These are phyloP conservation scores for Thelonectria olida DNA, from an alignment of 2,329 filamentous ascomycete species.

Conservation along the genomic window DNA sequence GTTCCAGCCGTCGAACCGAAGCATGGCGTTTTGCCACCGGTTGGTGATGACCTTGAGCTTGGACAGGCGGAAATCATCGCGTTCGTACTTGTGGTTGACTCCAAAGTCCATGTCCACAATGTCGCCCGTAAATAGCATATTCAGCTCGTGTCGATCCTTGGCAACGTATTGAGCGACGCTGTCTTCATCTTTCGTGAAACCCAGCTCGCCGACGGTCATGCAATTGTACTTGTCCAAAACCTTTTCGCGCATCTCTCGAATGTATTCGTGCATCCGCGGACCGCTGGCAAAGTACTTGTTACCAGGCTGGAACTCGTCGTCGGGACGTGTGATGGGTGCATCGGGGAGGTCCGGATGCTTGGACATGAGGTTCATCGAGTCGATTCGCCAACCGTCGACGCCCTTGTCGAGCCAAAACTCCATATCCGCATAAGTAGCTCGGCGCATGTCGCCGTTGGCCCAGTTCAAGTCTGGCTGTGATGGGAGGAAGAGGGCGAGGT, in stretches of 20 bases:
- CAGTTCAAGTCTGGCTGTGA: slow-evolving; percentile 84
- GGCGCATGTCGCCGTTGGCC: slow-evolving; percentile 72
- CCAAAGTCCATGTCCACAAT: slow-evolving; percentile 44
- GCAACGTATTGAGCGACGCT: slow-evolving; percentile 59
- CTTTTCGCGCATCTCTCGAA: slow-evolving; percentile 41
- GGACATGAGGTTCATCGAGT: slow-evolving; percentile 72
- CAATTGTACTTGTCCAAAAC: slow-evolving; percentile 59
- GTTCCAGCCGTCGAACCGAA: slow-evolving; percentile 54
- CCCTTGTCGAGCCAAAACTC: slow-evolving; percentile 80
- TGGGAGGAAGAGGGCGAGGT: slow-evolving; percentile 75
- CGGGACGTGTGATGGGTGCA: slow-evolving; percentile 51
- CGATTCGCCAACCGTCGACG: slow-evolving; percentile 74
- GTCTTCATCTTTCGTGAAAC: slow-evolving; percentile 46
- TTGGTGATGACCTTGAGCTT: slow-evolving; percentile 47
- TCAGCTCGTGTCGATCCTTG: slow-evolving; percentile 48
- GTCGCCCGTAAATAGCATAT: slow-evolving; percentile 42
- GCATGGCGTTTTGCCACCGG: slow-evolving; percentile 51
- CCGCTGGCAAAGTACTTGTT: slow-evolving; percentile 60
- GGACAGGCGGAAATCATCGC: slow-evolving; percentile 48
- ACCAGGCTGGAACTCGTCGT: slow-evolving; percentile 47
- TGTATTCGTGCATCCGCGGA: slow-evolving; percentile 59
- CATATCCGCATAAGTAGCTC: slow-evolving; percentile 75
- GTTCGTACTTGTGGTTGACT: slow-evolving; percentile 48
- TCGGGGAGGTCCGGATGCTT: slow-evolving; percentile 67
- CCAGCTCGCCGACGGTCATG: slow-evolving; percentile 57